Conservation (phyloP, 306 rosid genomes). For the Gleditsia sinensis region DNA sequence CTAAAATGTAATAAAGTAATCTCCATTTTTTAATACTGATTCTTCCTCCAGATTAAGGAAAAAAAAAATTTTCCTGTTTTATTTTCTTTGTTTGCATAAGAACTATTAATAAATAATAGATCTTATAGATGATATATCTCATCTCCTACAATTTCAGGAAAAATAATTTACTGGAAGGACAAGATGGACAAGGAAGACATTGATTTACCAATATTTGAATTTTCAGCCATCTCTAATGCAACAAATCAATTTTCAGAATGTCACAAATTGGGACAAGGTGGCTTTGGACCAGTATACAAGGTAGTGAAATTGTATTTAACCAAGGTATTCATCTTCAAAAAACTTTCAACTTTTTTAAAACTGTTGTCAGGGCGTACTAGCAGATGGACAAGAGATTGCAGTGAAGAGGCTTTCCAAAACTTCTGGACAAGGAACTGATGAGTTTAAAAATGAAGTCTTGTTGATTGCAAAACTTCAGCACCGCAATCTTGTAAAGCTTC, state of each 20-base stretch:
- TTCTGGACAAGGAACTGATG: conserved; percentile 56
- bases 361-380: conserved; percentile 40
- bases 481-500: conserved; percentile 56
- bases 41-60: not conserved
- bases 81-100: too few relatives aligned
- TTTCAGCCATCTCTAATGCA: not conserved
- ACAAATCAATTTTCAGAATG: not conserved
- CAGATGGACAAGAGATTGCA: conserved; percentile 50
- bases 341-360: not conserved
- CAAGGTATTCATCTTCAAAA: not conserved
- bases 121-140: not conserved
- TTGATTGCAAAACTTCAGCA: conserved; percentile 46
- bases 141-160: not conserved
- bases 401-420: conserved; percentile 53
- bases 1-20: too few relatives aligned
- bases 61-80: not conserved
- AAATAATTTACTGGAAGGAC: not conserved
- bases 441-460: conserved; percentile 55
- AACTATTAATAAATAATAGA: not conserved
- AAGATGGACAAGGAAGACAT: not conserved
- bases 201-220: not conserved
- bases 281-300: conserved; percentile 45
- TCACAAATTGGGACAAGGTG: conserved; percentile 41
- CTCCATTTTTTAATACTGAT: not conserved
- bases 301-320: not conserved